Conservation (phyloP, 2,329 filamentous ascomycete genomes). For the Sporothrix curviconia region DNA sequence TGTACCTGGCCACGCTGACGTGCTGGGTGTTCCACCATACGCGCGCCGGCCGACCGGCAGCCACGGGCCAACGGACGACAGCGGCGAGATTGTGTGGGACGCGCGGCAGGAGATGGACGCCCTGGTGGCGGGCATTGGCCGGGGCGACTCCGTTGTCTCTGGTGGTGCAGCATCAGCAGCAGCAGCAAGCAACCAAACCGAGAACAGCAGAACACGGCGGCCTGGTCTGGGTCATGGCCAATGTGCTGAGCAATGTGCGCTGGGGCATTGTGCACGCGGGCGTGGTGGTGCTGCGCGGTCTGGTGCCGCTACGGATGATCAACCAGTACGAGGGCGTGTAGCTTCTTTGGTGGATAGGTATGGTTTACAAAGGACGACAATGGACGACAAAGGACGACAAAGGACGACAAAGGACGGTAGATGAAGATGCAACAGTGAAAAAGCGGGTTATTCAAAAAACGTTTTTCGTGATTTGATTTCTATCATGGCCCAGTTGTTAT, state of each 20-base stretch:
- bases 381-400: too few relatives aligned
- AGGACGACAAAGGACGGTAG: too few relatives aligned
- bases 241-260: conserved; percentile 16
- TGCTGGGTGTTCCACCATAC: conserved; percentile 19
- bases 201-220: neutral
- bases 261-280: conserved; percentile 19
- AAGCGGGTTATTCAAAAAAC: too few relatives aligned
- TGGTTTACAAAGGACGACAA: too few relatives aligned
- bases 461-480: too few relatives aligned
- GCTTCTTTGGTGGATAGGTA: too few relatives aligned
- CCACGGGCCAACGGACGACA: neutral
- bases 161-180: too few relatives aligned
- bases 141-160: neutral
- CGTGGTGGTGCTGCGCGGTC: conserved; percentile 15
- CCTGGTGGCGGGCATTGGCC: conserved; percentile 9
- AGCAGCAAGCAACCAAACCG: too few relatives aligned
- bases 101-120: conserved; percentile 13
- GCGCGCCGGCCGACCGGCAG: neutral
- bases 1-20: conserved; percentile 18
- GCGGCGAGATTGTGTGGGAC: conserved; percentile 18
- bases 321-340: conserved; percentile 20
- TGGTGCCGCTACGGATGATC: conserved; percentile 16
- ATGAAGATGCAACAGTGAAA: too few relatives aligned
- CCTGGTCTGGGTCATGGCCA: conserved; percentile 19
- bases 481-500: too few relatives aligned